These are phyloP conservation scores for Chaetomium strumarium DNA, from an alignment of 2,329 filamentous ascomycete species.

Conservation along the genomic window DNA sequence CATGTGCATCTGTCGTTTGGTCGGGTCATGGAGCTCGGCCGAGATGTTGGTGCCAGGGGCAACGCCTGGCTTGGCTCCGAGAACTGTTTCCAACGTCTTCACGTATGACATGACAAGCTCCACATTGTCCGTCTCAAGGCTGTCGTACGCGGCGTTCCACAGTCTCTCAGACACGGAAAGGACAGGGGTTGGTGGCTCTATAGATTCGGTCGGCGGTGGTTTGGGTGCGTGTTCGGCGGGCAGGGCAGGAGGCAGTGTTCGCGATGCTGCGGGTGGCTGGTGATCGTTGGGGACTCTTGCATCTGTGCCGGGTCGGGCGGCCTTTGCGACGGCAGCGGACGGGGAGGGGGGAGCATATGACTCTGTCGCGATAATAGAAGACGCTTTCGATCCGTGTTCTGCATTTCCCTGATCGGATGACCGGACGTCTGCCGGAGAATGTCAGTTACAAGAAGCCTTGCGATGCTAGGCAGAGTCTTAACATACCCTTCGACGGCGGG, in stretches of 20 bases:
- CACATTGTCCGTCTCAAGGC: conserved; percentile 25
- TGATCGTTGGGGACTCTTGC: background rate
- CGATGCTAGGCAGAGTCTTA: conserved; percentile 3
- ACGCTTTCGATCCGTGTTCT: conserved; percentile 7
- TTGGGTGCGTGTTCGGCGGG: no score
- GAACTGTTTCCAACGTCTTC: conserved; percentile 18
- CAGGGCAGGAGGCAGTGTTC: background rate
- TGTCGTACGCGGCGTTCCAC: conserved; percentile 28
- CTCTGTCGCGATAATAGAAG: conserved; percentile 7
- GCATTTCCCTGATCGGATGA: conserved; percentile 7
- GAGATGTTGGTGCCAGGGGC: conserved; percentile 11
- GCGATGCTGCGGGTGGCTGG: background rate
- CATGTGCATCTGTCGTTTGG: conserved; percentile 26
- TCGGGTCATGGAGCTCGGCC: conserved; percentile 8
- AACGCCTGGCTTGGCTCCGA: conserved; percentile 4
- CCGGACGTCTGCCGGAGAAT: conserved; percentile 7
- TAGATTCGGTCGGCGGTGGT: no score
- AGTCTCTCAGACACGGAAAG: conserved; percentile 15
- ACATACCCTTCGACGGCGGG: conserved; percentile 16
- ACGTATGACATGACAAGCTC: conserved; percentile 25
- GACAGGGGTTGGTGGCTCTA: background rate
- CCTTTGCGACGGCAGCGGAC: conserved; percentile 3
- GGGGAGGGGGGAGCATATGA: conserved; percentile 3
- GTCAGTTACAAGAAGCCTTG: conserved; percentile 8
- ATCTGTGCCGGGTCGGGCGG: background rate